A percentile compares a stretch with the other conserved stretches of the same genome.
Conservation (phyloP, 768 basidiomycete species). For the Trametes cingulata region DNA sequence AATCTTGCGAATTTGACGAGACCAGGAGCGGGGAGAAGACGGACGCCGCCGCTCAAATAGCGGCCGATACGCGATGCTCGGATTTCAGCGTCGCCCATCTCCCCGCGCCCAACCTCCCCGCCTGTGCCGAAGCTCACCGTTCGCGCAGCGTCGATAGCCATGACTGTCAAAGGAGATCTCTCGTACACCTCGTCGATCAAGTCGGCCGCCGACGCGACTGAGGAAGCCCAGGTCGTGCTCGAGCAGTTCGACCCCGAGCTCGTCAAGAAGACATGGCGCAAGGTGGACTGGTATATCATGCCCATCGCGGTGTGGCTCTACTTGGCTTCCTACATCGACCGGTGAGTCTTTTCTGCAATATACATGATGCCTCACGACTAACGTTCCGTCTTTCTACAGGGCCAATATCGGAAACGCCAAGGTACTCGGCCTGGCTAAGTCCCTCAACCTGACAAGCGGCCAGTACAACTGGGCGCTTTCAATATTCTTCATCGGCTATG, state of each 20-base stretch:
- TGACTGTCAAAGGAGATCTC: conserved; percentile 8
- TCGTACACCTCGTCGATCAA: conserved; percentile 13
- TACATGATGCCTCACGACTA: background rate
- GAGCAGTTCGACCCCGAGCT: conserved; percentile 22
- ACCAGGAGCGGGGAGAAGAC: background rate
- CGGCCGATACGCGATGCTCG: background rate
- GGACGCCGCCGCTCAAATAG: conserved; percentile 3
- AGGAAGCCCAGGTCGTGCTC: conserved; percentile 11
- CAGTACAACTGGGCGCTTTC: conserved; percentile 45
- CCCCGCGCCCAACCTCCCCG: background rate
- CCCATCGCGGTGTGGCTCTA: conserved; percentile 41
- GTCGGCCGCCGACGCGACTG: conserved; percentile 8
- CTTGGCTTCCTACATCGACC: conserved; percentile 36
- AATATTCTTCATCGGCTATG: conserved; percentile 44
- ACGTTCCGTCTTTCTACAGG: conserved; percentile 7
- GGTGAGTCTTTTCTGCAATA: conserved; percentile 11
- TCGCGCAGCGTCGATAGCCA: background rate
- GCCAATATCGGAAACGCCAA: conserved; percentile 37
- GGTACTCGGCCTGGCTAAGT: conserved; percentile 29
- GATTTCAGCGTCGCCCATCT: background rate
- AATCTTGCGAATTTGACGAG: background rate
- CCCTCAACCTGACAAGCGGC: conserved; percentile 28
- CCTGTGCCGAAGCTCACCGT: background rate
- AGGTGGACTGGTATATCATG: conserved; percentile 37
- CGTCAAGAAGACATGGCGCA: conserved; percentile 29